Evolutionary conservation across 1,284 basidiomycete genomes (phyloP), one percentile per base, ranked within the genome.

Genomic region (Cystobasidium slooffiae): DNA sequence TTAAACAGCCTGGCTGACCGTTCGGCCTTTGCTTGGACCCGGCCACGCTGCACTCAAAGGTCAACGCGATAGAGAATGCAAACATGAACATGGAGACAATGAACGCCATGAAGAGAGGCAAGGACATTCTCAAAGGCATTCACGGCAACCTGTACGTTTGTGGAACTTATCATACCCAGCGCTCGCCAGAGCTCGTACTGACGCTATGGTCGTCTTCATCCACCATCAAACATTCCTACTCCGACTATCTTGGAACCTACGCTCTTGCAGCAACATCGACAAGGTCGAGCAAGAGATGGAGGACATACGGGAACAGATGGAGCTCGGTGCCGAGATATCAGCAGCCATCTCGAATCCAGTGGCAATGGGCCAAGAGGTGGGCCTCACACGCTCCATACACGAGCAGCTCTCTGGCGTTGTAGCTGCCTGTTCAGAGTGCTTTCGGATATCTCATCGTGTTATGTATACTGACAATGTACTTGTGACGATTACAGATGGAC

Each of bases 31-130:
- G 12, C 44, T 63, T 44, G 44, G 9, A 12, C 22, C 43, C 59
- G 39, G 44, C 24, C 24, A 49, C 20, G 44, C 9, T 18, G 16
- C 37, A 16, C 72, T 61, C 5, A 5, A 76, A 86, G 85, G 86
- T 99, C 77, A 96, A 97, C 84, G 96, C 96, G 43, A 88, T 99
- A 74, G 97, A 99, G 84, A 94, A 92, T 22, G 97, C 97, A 63
- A 99, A 98, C 85, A 88, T 99, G 84, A 99, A 99, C 84, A 91
- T 93, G 81, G 95, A 98, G 87, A 98, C 94, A 41, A 95, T 99
- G 92, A 86, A 88, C 39, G 95, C 93, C 39, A 98, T 99, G 94
- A 95, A 94, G 89, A 92, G 93, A 84, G 97, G 93, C 53, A 88
- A 94, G 0, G 90, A 91, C 77, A 97, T 92, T 18, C 87, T 99